Conservation (phyloP, 306 rosid genomes). For the Dryas octopetala region DNA sequence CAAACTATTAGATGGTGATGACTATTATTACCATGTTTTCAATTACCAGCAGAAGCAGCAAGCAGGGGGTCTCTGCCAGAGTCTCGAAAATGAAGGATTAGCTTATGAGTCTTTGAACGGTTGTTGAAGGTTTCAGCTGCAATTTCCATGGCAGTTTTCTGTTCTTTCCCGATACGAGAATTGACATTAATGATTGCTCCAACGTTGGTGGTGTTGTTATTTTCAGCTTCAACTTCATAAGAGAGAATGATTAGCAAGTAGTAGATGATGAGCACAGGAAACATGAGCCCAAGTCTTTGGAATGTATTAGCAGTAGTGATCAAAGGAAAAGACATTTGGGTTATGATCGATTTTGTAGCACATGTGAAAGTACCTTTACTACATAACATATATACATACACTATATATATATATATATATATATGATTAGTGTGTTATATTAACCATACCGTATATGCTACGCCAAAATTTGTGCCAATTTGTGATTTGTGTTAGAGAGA, state of each 20-base stretch:
- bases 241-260: not conserved
- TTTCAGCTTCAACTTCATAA: conserved; percentile 15
- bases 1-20: not conserved
- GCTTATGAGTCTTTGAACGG: conserved; percentile 12
- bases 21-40: not conserved
- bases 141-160: conserved; percentile 45
- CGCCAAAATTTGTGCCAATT: not conserved
- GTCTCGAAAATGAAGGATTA: conserved; percentile 11
- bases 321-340: conserved; percentile 5
- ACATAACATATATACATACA: not conserved
- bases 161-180: conserved; percentile 42
- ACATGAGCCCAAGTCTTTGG: conserved; percentile 19
- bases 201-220: conserved; percentile 19
- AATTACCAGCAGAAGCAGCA: conserved; percentile 30
- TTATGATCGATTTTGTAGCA: not conserved
- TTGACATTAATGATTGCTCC: conserved; percentile 44
- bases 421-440: too few species aligned
- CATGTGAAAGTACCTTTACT: not conserved
- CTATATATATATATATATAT: not conserved
- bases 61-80: conserved; percentile 11
- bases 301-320: not conserved
- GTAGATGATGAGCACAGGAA: conserved; percentile 5
- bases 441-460: not conserved
- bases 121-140: conserved; percentile 39
- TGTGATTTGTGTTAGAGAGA: not conserved